Evolutionary conservation across 176 grass and related monocot genomes (phyloP).

Genomic region (Phragmites australis): DNA sequence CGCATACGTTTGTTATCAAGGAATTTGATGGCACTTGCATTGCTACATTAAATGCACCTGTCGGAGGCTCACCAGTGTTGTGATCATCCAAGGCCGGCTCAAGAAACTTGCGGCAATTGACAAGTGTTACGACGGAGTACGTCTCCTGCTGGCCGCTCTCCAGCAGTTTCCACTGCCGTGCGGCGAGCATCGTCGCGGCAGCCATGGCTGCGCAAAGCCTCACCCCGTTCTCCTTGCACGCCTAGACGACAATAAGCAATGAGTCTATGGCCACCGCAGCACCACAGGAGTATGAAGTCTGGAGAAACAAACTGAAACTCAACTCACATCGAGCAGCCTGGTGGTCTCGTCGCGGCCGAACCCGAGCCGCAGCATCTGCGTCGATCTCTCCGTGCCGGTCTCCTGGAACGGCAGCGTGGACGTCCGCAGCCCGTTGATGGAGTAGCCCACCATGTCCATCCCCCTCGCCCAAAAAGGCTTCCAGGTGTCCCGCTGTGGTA

Average conservation of each 20-base stretch:
- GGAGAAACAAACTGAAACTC: neutral
- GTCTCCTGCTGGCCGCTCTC: constrained; percentile 51
- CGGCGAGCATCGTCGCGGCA: constrained; percentile 66
- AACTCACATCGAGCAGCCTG: constrained; percentile 68
- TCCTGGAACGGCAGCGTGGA: constrained; percentile 60
- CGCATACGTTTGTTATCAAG: neutral
- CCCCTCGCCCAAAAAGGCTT: constrained; percentile 95
- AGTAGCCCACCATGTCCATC: constrained; percentile 82
- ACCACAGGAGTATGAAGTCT: neutral
- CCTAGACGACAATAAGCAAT: constrained; percentile 42
- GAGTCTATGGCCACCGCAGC: neutral
- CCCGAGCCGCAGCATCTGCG: constrained; percentile 56
- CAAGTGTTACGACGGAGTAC: constrained; percentile 64
- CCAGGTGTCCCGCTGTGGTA: constrained; percentile 64
- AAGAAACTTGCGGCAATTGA: constrained; percentile 75
- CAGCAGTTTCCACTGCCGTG: constrained; percentile 55
- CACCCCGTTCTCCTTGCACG: constrained; percentile 77
- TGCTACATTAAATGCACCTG: neutral
- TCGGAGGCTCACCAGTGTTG: constrained; percentile 54
- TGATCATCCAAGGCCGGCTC: constrained; percentile 59
- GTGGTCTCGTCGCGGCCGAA: constrained; percentile 59
- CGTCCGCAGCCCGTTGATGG: constrained; percentile 81
- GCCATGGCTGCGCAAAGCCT: constrained; percentile 68
- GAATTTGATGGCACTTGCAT: neutral
- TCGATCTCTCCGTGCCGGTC: constrained; percentile 53